phyloP scores from a whole-genome alignment of 2,329 filamentous ascomycete species.

The Fusarium sp. region DNA sequence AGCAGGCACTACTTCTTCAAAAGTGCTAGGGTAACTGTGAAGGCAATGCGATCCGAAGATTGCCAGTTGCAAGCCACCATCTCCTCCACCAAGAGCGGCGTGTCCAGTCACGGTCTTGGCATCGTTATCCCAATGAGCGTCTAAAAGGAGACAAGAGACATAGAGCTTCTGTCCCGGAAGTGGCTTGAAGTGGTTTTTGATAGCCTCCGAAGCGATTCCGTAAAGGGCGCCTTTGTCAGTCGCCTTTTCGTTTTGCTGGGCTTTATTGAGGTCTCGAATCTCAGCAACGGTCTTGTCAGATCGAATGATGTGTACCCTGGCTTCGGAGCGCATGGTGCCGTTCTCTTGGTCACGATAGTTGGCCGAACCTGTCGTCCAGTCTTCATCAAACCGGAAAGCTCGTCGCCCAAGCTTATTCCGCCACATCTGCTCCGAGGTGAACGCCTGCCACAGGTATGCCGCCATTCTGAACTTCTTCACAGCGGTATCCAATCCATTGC shows the following conservation, averaged over 20 bases:
- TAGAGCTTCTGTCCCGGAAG: slow-evolving; percentile 85
- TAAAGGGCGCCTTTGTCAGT: slow-evolving; percentile 80
- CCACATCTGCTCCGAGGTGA: slow-evolving; percentile 96
- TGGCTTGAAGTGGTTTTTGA: slow-evolving; percentile 81
- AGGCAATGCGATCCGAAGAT: slow-evolving; percentile 94
- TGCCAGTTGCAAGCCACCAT: slow-evolving; percentile 81
- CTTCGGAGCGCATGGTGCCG: slow-evolving; percentile 87
- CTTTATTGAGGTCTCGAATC: slow-evolving; percentile 80
- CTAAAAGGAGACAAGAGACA: slow-evolving; percentile 87
- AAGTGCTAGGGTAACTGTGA: slow-evolving; percentile 87
- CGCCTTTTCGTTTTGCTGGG: slow-evolving; percentile 80
- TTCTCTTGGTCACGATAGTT: slow-evolving; percentile 79
- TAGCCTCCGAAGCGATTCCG: slow-evolving; percentile 80
- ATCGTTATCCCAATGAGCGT: slow-evolving; percentile 86
- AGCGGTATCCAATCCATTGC: slow-evolving; percentile 83
- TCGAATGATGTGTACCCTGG: slow-evolving; percentile 87
- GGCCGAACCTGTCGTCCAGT: slow-evolving; percentile 88
- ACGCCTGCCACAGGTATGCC: slow-evolving; percentile 96
- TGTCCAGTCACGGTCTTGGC: slow-evolving; percentile 81
- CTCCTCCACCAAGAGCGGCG: slow-evolving; percentile 82
- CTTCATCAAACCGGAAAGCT: slow-evolving; percentile 91
- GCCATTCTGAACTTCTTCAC: slow-evolving; percentile 94
- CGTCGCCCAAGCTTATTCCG: slow-evolving; percentile 87
- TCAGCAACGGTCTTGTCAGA: slow-evolving; percentile 87
- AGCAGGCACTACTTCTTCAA: slow-evolving; percentile 90